These are phyloP conservation scores for Rhizophora mangle DNA, from an alignment of 345 rosid species.

Conservation along the genomic window DNA sequence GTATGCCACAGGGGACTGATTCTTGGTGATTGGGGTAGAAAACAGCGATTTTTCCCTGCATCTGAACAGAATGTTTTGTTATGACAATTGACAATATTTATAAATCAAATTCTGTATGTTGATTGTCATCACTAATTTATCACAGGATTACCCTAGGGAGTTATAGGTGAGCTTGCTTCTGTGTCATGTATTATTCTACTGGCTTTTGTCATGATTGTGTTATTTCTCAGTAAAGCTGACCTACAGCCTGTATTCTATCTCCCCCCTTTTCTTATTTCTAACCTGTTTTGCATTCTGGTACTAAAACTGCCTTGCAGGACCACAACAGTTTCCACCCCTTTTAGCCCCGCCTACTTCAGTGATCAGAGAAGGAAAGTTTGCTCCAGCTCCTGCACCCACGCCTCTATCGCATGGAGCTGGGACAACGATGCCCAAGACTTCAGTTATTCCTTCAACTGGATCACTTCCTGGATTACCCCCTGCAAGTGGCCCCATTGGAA, in stretches of 20 bases:
- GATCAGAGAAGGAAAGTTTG: constrained; percentile 38
- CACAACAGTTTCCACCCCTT: constrained; percentile 63
- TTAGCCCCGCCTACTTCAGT: constrained; percentile 76
- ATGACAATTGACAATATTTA: too few relatives aligned
- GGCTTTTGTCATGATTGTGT: not conserved
- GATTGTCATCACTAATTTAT: not conserved
- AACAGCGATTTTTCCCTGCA: too few relatives aligned
- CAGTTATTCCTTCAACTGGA: constrained; percentile 51
- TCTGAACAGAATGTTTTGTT: too few relatives aligned
- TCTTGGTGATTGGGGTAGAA: too few relatives aligned
- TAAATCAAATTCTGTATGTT: too few relatives aligned
- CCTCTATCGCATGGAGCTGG: constrained; percentile 42
- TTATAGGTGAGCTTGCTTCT: not conserved
- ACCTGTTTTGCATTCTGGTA: constrained; percentile 3
- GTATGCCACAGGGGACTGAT: too few relatives aligned
- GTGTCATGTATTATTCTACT: not conserved
- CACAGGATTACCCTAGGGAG: not conserved
- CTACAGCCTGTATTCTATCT: not conserved
- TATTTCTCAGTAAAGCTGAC: not conserved
- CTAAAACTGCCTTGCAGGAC: constrained; percentile 53
- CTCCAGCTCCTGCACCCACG: constrained; percentile 59
- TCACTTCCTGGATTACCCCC: constrained; percentile 55
- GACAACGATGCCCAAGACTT: constrained; percentile 43
- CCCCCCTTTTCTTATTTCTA: not conserved
- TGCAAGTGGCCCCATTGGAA: constrained; percentile 55